These are phyloP conservation scores for Chlamydomonas asymmetrica DNA, from an alignment of 139 green algal genomes.

Conservation along the genomic window DNA sequence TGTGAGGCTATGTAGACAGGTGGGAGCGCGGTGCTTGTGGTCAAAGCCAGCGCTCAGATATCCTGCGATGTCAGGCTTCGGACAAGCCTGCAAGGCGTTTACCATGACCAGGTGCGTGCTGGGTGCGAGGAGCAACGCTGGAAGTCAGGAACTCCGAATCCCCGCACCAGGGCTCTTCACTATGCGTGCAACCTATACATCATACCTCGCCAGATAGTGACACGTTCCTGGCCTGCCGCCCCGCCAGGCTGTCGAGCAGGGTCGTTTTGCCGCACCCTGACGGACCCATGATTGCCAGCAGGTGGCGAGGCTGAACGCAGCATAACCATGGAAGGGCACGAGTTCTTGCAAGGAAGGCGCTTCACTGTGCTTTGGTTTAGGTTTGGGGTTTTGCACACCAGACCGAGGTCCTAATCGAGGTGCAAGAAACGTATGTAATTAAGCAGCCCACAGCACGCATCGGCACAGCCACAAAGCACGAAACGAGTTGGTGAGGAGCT, in stretches of 20 bases:
- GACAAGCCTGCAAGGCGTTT: too few relatives aligned
- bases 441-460: too few relatives aligned
- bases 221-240: slow-evolving; percentile 12
- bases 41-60: too few relatives aligned
- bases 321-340: not conserved
- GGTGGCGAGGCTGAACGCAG: slow-evolving; percentile 21
- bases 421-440: not conserved
- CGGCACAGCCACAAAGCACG: not conserved
- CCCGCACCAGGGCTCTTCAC: slow-evolving; percentile 11
- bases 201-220: not conserved
- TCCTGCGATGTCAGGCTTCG: too few relatives aligned
- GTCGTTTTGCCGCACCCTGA: slow-evolving; percentile 45
- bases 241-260: slow-evolving; percentile 53
- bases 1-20: too few relatives aligned
- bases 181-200: not conserved
- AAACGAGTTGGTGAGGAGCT: not conserved
- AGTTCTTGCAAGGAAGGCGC: not conserved
- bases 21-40: not conserved
- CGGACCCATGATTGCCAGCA: slow-evolving; percentile 50
- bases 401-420: not conserved
- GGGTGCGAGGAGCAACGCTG: too few relatives aligned
- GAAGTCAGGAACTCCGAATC: too few relatives aligned
- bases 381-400: not conserved
- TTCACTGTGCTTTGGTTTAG: not conserved
- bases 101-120: too few relatives aligned